Evolutionary conservation across 768 basidiomycete genomes (phyloP), one percentile per base, ranked within the genome.

Genomic region (Podaxis rugospora): DNA sequence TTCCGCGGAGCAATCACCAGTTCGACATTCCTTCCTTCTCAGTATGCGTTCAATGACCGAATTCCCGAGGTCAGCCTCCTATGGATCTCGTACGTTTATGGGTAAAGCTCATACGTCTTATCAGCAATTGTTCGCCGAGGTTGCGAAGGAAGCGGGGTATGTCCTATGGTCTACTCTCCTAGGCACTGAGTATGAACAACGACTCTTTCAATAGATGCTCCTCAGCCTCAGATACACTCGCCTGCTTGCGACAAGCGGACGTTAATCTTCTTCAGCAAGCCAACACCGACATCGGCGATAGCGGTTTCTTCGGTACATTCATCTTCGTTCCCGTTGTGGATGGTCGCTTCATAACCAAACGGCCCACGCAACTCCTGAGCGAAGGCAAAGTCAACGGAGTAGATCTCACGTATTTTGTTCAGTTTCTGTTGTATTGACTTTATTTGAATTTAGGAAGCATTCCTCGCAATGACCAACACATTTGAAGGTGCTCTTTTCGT

Each of bases 281-380:
- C 10, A 81, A 81, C 58, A 23, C 50, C 6, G 47, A 73, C 4
- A 63, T 81, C 21, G 66, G 66, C 4, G 13, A 1, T 0, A 68
- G 66, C 40, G 74, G 64, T 4, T 79, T 81, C 67, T 78, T 65
- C 51, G 78, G 76, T 0, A 76, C 75, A 3, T 78, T 69, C 36
- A 56, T 67, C 13, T 79, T 77, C 47, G 71, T 73, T 18, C 80
- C 82, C 0, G 80, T 83, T n/a, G 73, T 83, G 2, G 82, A 83
- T 64, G 81, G 78, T 1, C 70, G 65, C 1, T 77, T 80, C 59
- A 80, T 83, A 35, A 68, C 73, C 0, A 74, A 79, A 51, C 70
- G 78, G 21, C 80, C 81, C 4, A 77, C 72, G 0, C 61, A 71
- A 51, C 70, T 76, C 5, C 61, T 83, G 27, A 62, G 65, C 7